phyloP scores from a whole-genome alignment of 345 rosid genomes.

The Arabis alpina region DNA sequence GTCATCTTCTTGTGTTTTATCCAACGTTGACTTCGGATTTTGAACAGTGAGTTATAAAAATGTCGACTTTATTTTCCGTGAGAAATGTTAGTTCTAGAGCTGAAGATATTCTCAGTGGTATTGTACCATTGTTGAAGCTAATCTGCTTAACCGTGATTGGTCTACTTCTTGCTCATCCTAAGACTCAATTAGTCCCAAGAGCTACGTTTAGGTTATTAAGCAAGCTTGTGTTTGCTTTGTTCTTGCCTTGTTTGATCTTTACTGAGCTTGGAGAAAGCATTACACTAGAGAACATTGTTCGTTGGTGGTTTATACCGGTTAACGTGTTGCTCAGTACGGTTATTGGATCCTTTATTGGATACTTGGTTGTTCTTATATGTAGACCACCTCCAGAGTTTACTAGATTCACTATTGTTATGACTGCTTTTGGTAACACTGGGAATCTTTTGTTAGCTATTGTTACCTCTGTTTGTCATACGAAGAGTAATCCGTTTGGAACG shows the following conservation, averaged over 20 bases:
- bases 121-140: conserved; percentile 78
- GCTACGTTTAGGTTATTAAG: conserved; percentile 84
- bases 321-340: conserved; percentile 75
- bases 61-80: conserved; percentile 14
- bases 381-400: conserved; percentile 79
- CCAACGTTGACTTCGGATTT: conserved; percentile 29
- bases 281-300: conserved; percentile 53
- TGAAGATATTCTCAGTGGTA: conserved; percentile 56
- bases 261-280: conserved; percentile 87
- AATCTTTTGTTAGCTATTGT: conserved; percentile 84
- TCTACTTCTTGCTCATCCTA: conserved; percentile 79
- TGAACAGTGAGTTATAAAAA: conserved; percentile 18
- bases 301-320: conserved; percentile 95
- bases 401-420: conserved; percentile 84
- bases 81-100: conserved; percentile 41
- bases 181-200: conserved; percentile 59
- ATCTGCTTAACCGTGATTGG: conserved; percentile 73
- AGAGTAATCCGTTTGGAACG: conserved; percentile 66
- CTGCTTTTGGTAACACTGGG: conserved; percentile 93
- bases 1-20: no score
- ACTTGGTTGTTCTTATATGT: conserved; percentile 71
- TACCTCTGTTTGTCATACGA: conserved; percentile 79
- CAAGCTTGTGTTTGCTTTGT: conserved; percentile 87
- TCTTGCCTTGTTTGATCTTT: conserved; percentile 91
- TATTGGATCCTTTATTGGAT: conserved; percentile 69